Percentiles rank a stretch among this genome's conserved stretches.
Conservation (phyloP, 352 stramenopile species). For the Saprolegnia parasitica region DNA sequence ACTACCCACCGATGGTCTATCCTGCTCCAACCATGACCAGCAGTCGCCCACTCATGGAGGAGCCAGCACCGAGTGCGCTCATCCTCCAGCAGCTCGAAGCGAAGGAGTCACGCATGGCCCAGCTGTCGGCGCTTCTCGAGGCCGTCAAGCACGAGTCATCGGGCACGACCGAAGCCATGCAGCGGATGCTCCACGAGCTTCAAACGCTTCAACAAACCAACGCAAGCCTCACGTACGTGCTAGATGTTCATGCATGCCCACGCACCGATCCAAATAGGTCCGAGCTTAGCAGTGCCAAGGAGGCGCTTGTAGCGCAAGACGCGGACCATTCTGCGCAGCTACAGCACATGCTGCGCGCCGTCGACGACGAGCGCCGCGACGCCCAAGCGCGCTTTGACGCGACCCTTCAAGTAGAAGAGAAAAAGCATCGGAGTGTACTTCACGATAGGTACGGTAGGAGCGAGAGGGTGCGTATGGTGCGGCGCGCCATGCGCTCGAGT, state of each 20-base stretch:
- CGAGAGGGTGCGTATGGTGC: neutral
- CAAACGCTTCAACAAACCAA: slow-evolving; percentile 1
- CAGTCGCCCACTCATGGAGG: neutral
- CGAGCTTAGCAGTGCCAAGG: too few relatives aligned
- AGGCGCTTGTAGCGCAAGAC: too few relatives aligned
- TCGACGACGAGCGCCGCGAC: too few relatives aligned
- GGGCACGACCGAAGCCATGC: slow-evolving; percentile 13
- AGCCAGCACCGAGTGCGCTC: neutral
- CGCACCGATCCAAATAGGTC: too few relatives aligned
- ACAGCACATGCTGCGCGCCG: too few relatives aligned
- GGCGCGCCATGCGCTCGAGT: neutral
- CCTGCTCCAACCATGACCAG: neutral
- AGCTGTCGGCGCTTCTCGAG: slow-evolving; percentile 10
- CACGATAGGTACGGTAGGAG: neutral
- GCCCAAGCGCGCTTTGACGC: too few relatives aligned
- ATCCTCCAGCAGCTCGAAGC: slow-evolving; percentile 4
- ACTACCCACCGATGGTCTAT: neutral
- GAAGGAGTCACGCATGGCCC: slow-evolving; percentile 12
- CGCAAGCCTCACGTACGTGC: slow-evolving; percentile 5
- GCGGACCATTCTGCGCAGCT: too few relatives aligned
- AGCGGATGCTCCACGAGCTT: neutral
- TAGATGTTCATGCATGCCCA: neutral
- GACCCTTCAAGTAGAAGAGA: too few relatives aligned
- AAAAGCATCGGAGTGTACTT: too few relatives aligned
- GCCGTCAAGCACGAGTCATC: slow-evolving; percentile 15